These are phyloP conservation scores for Jaapia argillacea DNA, from an alignment of 768 basidiomycete species.

Conservation along the genomic window DNA sequence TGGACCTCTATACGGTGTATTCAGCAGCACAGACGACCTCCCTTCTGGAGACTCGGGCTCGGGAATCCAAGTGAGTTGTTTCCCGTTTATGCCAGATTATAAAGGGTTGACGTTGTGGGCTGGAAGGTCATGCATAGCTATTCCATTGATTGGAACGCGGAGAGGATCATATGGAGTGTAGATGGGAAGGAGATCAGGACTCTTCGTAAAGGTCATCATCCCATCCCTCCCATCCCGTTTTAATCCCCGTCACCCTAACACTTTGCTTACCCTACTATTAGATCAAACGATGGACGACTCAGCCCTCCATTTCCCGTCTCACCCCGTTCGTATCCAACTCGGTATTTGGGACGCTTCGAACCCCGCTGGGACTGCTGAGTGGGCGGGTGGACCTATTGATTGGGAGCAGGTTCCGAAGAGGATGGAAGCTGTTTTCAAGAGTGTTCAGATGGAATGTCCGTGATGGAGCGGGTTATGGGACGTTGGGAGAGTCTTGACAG, in stretches of 20 bases:
- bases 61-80: neutral
- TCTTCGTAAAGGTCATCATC: constrained; percentile 15
- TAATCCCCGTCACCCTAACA: neutral
- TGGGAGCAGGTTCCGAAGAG: constrained; percentile 22
- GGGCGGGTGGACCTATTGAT: constrained; percentile 33
- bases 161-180: constrained; percentile 29
- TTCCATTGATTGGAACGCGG: constrained; percentile 28
- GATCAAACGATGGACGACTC: constrained; percentile 24
- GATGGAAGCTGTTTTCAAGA: constrained; percentile 25
- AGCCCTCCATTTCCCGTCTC: constrained; percentile 24
- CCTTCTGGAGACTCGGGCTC: constrained; percentile 1
- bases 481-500: too few species aligned
- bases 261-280: constrained; percentile 5
- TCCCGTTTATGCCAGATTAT: neutral
- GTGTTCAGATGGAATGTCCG: constrained; percentile 28
- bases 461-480: too few species aligned
- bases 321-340: constrained; percentile 26
- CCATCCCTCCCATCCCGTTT: too few species aligned
- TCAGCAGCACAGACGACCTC: constrained; percentile 23
- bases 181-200: constrained; percentile 25
- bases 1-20: constrained; percentile 25
- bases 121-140: constrained; percentile 19
- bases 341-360: constrained; percentile 38
- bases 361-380: constrained; percentile 28
- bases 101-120: neutral